A percentile compares a stretch with the other conserved stretches of the same genome.
These are phyloP conservation scores for Mycena rosella DNA, from an alignment of 768 basidiomycete genomes.

Conservation along the genomic window DNA sequence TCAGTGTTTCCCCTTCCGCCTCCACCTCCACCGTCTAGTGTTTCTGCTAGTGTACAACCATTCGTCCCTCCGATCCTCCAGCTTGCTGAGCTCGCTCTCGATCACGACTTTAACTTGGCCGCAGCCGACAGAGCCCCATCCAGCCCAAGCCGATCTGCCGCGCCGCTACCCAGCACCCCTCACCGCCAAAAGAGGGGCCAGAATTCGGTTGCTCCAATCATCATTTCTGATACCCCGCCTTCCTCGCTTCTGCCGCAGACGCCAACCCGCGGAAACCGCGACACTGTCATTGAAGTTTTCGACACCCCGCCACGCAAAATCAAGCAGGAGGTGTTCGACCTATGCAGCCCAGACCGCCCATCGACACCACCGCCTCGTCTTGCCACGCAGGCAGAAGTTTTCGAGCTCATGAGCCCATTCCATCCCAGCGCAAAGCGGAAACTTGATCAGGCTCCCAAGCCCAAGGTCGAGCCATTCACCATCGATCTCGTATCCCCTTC, in stretches of 20 bases:
- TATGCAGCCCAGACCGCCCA: neutral
- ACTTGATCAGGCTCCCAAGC: neutral
- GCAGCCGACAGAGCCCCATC: too few relatives aligned
- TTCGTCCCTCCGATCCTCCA: too few relatives aligned
- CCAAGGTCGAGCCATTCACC: neutral
- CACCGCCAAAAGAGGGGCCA: too few relatives aligned
- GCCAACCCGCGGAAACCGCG: neutral
- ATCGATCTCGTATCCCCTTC: neutral
- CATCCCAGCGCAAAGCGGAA: neutral
- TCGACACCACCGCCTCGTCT: neutral
- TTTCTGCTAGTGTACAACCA: too few relatives aligned
- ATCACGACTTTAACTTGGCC: too few relatives aligned
- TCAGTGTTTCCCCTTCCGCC: too few relatives aligned
- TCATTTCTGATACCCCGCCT: neutral
- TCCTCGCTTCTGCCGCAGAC: too few relatives aligned
- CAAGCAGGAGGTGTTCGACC: neutral
- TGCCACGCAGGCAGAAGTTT: neutral
- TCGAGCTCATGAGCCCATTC: neutral
- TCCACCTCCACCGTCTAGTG: too few relatives aligned
- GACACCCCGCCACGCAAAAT: neutral
- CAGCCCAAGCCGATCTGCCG: too few relatives aligned
- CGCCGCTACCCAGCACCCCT: too few relatives aligned
- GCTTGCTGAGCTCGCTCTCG: too few relatives aligned
- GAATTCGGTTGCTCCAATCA: too few relatives aligned
- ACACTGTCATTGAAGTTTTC: neutral